These are phyloP conservation scores for Geotrichum reessii DNA, from an alignment of 1,139 yeast species.

Conservation along the genomic window DNA sequence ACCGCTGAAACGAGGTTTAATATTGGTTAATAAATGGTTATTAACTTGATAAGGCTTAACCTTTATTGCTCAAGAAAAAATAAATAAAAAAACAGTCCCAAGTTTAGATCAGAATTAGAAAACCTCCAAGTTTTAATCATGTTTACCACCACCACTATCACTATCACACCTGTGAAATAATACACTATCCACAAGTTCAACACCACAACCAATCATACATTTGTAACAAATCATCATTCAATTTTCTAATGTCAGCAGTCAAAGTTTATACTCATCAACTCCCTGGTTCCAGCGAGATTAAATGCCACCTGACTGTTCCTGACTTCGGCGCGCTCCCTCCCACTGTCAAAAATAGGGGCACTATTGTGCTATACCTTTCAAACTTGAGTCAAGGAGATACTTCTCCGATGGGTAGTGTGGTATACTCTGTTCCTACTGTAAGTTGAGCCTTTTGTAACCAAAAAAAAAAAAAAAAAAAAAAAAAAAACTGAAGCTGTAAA, in stretches of 20 bases:
- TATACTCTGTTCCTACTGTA: constrained; percentile 17
- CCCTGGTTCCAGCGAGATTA: constrained; percentile 5
- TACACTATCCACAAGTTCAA: neutral
- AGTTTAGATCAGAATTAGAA: neutral
- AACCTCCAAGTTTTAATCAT: neutral
- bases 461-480: too few species aligned
- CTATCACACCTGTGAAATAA: too few species aligned
- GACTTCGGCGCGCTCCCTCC: neutral
- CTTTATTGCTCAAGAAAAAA: too few species aligned
- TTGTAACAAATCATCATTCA: neutral
- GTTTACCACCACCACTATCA: neutral
- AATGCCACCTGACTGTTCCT: constrained; percentile 11
- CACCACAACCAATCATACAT: neutral
- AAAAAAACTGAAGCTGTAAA: too few species aligned
- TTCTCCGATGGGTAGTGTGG: constrained; percentile 12
- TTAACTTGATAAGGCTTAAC: neutral
- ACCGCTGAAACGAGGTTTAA: too few species aligned
- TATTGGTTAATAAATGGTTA: neutral
- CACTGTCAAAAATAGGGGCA: neutral
- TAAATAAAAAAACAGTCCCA: neutral
- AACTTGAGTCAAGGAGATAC: neutral
- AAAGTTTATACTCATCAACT: constrained; percentile 7
- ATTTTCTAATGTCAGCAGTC: constrained; percentile 3
- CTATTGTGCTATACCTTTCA: constrained; percentile 11
- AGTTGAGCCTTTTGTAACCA: neutral